Evolutionary conservation across 1,139 yeast species (phyloP), one percentile per base, ranked within the genome.

Genomic region (Yamadazyma friedrichii): DNA sequence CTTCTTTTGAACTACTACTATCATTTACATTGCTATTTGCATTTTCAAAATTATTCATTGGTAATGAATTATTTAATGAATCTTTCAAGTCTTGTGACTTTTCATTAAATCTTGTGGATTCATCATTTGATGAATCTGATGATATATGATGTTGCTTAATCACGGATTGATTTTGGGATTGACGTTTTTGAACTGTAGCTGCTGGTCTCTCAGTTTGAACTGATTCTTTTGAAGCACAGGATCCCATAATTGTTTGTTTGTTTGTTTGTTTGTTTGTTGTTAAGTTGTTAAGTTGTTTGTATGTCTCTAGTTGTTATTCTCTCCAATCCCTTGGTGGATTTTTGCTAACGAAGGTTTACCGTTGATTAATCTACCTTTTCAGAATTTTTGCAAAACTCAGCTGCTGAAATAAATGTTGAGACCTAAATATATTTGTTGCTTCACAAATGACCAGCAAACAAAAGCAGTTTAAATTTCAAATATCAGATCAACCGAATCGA

Each of bases 1-100:
- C 77, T 47, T 77, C 81, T 43, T 70, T 68, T 22, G 42, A 35
- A n/a, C 13, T n/a, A 27, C 9, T 11, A 3, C 8, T 4, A 16
- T 32, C 36, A 15, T 15, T 35, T 15, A n/a, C 5, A 20, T 31
- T 6, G 30, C 12, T 15, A 11, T 13, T 11, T 10, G 27, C 26
- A 41, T 33, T 33, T n/a, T 26, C 15, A 3, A 30, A 15, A 12
- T 32, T 20, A 13, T 12, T 24, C 13, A 9, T 17, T 16, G 35
- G 15, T 11, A 28, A 30, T 3, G 42, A 20, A 20, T 24, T 33
- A 31, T 36, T 41, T 30, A 41, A 37, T 15, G 40, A 16, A 25
- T 41, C 43, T 26, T 41, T 41, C 10, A 41, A 20, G 24, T 36
- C 36, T 17, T 35, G 30, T 33, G 29, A 20, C 31, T 50, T 49